A percentile compares a stretch with the other conserved stretches of the same genome.
phyloP scores from a whole-genome alignment of 164 flowering plant species.

The Liriodendron chinense region DNA sequence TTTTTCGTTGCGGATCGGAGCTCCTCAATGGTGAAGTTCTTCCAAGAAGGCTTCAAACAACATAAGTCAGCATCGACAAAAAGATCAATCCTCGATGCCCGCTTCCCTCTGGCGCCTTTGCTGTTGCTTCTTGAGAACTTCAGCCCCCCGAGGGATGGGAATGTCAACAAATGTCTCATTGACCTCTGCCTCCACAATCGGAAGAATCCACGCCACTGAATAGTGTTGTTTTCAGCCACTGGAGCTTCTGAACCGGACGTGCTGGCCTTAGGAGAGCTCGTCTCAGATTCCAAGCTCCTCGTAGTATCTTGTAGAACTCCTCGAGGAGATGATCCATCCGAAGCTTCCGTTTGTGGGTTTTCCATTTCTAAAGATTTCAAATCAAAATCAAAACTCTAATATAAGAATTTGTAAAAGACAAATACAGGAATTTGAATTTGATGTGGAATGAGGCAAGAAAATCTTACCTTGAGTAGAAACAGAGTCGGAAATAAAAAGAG shows the following conservation, averaged over 20 bases:
- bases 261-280: conserved; percentile 37
- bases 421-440: background rate
- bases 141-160: conserved; percentile 36
- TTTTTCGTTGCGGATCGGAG: conserved; percentile 71
- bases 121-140: conserved; percentile 40
- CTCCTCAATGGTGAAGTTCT: conserved; percentile 53
- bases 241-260: conserved; percentile 44
- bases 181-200: conserved; percentile 42
- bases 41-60: conserved; percentile 60
- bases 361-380: conserved; percentile 17
- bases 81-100: conserved; percentile 12
- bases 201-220: conserved; percentile 58
- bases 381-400: conserved; percentile 1
- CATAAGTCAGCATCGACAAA: conserved; percentile 36
- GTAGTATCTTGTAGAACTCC: conserved; percentile 57
- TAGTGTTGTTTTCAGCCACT: conserved; percentile 2
- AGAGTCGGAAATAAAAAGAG: conserved; percentile 9
- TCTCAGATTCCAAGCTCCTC: conserved; percentile 23
- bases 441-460: background rate
- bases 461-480: background rate
- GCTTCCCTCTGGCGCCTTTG: conserved; percentile 38
- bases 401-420: background rate
- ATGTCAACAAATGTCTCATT: conserved; percentile 34
- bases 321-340: conserved; percentile 34
- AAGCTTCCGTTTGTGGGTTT: conserved; percentile 22